Evolutionary conservation across 73 alveolate species (phyloP).

Genomic region (Symbiodinium pilosum): DNA sequence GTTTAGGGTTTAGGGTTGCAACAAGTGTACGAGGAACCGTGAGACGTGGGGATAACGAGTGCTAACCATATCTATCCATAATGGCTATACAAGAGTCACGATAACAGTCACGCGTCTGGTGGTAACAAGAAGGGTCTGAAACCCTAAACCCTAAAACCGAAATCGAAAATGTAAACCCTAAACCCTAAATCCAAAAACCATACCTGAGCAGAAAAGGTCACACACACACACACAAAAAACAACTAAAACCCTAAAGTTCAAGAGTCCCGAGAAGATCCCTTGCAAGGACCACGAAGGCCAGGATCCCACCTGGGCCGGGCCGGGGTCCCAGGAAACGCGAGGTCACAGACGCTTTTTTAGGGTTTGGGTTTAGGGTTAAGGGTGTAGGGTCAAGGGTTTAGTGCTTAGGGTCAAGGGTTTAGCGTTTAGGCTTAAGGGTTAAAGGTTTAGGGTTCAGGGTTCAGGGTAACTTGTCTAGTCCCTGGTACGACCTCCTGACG

Average conservation of each 20-base stretch:
- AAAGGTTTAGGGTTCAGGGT: neutral
- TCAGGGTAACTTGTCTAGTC: neutral
- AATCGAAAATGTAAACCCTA: neutral
- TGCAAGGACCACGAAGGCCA: constrained; percentile 1
- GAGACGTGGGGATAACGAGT: no score
- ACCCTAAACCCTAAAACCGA: neutral
- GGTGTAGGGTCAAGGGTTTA: no score
- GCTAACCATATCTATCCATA: no score
- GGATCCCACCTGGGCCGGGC: constrained; percentile 69
- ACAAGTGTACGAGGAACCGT: no score
- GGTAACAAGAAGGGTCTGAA: neutral
- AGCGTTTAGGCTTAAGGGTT: no score
- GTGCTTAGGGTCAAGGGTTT: no score
- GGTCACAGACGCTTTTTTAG: neutral
- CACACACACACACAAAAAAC: neutral
- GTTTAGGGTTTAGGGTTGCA: no score
- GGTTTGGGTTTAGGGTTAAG: neutral
- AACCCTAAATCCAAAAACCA: neutral
- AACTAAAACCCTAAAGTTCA: no score
- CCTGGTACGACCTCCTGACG: no score
- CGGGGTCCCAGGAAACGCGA: neutral
- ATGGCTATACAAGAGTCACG: no score
- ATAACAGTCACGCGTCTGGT: no score
- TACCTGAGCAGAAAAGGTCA: neutral
- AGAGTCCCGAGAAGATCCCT: no score